Evolutionary conservation across 352 stramenopile species (phyloP), one percentile per base, ranked within the genome.

Genomic region (Phytophthora foliorum): DNA sequence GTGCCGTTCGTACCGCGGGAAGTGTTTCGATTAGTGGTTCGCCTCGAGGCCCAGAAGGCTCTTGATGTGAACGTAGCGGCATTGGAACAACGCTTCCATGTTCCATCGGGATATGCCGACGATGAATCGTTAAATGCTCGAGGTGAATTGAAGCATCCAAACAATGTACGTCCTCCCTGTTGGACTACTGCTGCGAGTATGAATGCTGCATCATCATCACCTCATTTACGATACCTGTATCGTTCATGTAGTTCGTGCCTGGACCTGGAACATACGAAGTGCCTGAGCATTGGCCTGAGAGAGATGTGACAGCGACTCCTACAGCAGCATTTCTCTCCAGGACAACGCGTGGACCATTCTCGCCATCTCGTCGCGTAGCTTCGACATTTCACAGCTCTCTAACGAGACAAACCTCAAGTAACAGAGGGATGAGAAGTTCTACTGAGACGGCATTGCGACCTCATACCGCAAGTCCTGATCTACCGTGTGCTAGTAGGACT

Each of bases 21-120:
- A 21, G 75, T 91, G 29, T 94, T 94, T 63, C 78, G 82, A 6
- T 58, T 92, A n/a, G 62, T 94, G 27, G 64, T 92, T 29, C 72
- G 69, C 4, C 78, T 94, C 7, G 86, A 94, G 32, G 63, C 69
- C 1, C 81, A 92, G 39, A 87, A 90, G 64, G 67, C 71, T 1
- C 66, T 88, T 5, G 77, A 88, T 10, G 77, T 89, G 11, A 82
- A 92, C 45, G 67, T 86, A 9, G 36, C 52, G 16, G 65, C 75
- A n/a, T 72, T 94, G 11, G 81, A 91, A 48, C 62, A 71, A 32
- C 81, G 77, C 41, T 89, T 92, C 49, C 75, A 56, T 27, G 84
- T 94, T 11, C 84, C 82, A 4, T 11, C 58, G 2, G 78, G 76
- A 19, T 90, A 86, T 49, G 73, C 74, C 11, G 74, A 84, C 27